These are phyloP conservation scores for Nicotiana obtusifolia DNA, from an alignment of 257 asterid genomes.

Conservation along the genomic window DNA sequence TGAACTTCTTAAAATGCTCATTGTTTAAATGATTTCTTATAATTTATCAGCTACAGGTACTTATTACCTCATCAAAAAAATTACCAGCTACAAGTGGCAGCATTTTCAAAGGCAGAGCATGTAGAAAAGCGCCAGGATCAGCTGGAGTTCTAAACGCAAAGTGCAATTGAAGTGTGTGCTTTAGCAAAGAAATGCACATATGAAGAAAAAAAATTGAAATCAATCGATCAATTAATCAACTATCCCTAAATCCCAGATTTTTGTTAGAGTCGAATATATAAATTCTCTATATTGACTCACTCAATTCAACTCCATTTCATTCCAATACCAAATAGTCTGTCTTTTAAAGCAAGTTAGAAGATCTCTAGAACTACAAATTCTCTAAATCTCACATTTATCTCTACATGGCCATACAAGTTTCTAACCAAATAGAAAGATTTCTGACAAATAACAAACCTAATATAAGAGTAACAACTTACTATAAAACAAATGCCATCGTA, in stretches of 20 bases:
- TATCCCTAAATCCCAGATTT: background rate
- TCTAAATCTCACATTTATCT: background rate
- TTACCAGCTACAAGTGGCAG: background rate
- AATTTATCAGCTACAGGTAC: background rate
- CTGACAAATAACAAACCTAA: background rate
- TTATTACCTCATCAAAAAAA: too few relatives aligned
- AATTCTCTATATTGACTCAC: background rate
- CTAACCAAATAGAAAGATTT: background rate
- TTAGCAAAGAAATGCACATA: background rate
- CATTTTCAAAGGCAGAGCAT: background rate
- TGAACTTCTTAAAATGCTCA: background rate
- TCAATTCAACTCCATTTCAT: background rate
- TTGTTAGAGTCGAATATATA: background rate
- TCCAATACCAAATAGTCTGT: background rate
- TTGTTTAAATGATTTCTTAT: background rate
- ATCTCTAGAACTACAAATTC: background rate
- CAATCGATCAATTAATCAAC: background rate
- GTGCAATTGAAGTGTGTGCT: background rate
- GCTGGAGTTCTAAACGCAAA: background rate
- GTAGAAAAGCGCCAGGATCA: background rate
- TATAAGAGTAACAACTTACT: background rate
- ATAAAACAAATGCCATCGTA: background rate
- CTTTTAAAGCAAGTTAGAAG: background rate
- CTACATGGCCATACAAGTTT: background rate
- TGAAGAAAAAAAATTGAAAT: background rate